Conservation (phyloP, 2,329 filamentous ascomycete species). For the Stromatinia cepivora region DNA sequence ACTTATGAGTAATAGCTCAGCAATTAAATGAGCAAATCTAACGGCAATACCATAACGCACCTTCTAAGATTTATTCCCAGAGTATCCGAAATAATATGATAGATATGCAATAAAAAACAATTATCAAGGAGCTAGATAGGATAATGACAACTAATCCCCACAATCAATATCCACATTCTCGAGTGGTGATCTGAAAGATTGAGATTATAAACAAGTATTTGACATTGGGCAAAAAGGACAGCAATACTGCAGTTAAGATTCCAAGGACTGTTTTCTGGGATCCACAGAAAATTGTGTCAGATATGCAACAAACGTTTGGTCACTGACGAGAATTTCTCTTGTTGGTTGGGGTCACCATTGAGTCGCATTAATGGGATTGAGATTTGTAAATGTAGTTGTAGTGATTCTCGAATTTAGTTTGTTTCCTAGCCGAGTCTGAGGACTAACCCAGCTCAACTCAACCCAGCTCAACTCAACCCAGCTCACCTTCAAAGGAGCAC, state of each 20-base stretch:
- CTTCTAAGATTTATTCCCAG: no score
- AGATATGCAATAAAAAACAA: no score
- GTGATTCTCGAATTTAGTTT: no score
- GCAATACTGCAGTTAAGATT: neutral
- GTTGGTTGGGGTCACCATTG: neutral
- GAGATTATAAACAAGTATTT: neutral
- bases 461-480: neutral
- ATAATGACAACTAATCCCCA: neutral
- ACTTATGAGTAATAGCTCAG: no score
- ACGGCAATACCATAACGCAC: no score
- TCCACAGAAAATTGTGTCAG: neutral
- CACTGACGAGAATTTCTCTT: no score
- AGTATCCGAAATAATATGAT: no score
- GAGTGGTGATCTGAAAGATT: neutral
- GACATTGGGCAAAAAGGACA: neutral
- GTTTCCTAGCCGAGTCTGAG: neutral
- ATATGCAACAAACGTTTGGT: neutral
- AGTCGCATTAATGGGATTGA: no score
- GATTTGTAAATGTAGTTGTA: neutral
- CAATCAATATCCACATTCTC: neutral
- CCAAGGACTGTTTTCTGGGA: no score
- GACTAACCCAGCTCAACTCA: neutral
- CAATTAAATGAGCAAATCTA: no score
- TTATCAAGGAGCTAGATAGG: no score
- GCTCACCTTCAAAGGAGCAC: neutral